A percentile compares a stretch with the other conserved stretches of the same genome.
These are phyloP conservation scores for Glarea lozoyensis DNA, from an alignment of 495 filamentous ascomycete species.

Conservation along the genomic window DNA sequence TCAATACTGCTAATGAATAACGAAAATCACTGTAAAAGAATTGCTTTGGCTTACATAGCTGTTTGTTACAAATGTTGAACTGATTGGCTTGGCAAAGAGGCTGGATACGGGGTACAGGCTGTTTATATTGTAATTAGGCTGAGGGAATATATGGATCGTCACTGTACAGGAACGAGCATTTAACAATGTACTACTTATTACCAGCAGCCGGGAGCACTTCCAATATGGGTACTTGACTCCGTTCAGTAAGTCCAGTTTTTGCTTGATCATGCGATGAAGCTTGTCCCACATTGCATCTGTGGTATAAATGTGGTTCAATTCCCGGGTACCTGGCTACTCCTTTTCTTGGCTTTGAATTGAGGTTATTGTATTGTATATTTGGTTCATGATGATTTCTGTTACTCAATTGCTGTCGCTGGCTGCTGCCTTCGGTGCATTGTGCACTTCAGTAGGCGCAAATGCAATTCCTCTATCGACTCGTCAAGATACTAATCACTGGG, in stretches of 20 bases:
- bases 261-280: too few species aligned
- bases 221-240: not conserved
- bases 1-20: too few species aligned
- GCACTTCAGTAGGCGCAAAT: not conserved
- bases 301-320: not conserved
- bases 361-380: too few species aligned
- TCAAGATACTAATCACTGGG: slow-evolving; percentile 44
- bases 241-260: too few species aligned
- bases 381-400: too few species aligned
- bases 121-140: slow-evolving; percentile 2
- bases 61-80: not conserved
- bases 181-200: not conserved
- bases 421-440: not conserved
- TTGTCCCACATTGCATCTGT: too few species aligned
- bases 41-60: too few species aligned
- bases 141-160: not conserved
- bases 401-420: too few species aligned
- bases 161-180: slow-evolving; percentile 1
- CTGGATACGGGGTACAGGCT: not conserved
- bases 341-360: not conserved
- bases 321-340: not conserved
- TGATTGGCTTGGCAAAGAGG: not conserved
- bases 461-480: not conserved
- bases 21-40: too few species aligned
- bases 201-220: not conserved